Conservation (phyloP, 164 flowering plant genomes). For the Magnolia changhungtana region DNA sequence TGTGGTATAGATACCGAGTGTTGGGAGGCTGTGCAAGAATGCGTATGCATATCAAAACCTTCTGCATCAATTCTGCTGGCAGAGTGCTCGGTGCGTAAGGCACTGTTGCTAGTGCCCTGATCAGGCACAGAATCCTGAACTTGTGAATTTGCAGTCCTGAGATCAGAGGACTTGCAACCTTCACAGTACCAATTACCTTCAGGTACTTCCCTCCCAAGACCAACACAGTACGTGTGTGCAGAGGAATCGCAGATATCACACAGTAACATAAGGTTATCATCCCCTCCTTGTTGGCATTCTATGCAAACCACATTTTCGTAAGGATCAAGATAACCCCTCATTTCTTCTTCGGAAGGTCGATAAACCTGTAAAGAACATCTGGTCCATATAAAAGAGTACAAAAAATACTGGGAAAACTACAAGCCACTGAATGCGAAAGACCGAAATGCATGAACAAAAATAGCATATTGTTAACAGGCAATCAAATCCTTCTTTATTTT, state of each 20-base stretch:
- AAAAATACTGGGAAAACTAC: background rate
- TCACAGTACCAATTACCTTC: constrained; percentile 98
- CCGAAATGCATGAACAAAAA: background rate
- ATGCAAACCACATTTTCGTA: constrained; percentile 84
- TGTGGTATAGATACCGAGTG: constrained; percentile 36
- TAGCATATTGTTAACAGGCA: background rate
- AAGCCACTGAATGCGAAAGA: background rate
- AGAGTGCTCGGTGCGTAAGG: constrained; percentile 26
- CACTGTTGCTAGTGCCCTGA: constrained; percentile 31
- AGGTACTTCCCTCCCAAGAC: constrained; percentile 89
- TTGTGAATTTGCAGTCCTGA: constrained; percentile 46
- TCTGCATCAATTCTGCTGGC: constrained; percentile 33
- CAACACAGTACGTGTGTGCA: constrained; percentile 98
- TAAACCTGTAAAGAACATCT: constrained; percentile 59
- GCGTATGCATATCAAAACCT: constrained; percentile 22
- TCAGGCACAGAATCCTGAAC: constrained; percentile 30
- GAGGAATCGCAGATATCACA: constrained; percentile 98
- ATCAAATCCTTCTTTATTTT: too few relatives aligned
- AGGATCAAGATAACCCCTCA: constrained; percentile 81
- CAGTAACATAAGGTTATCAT: constrained; percentile 88
- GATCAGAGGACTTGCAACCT: constrained; percentile 68
- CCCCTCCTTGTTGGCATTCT: constrained; percentile 90
- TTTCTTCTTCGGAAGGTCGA: constrained; percentile 94
- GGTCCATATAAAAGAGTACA: background rate
- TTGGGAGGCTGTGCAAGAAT: constrained; percentile 14